phyloP scores from a whole-genome alignment of 352 stramenopile species.

The Phytophthora pisi region DNA sequence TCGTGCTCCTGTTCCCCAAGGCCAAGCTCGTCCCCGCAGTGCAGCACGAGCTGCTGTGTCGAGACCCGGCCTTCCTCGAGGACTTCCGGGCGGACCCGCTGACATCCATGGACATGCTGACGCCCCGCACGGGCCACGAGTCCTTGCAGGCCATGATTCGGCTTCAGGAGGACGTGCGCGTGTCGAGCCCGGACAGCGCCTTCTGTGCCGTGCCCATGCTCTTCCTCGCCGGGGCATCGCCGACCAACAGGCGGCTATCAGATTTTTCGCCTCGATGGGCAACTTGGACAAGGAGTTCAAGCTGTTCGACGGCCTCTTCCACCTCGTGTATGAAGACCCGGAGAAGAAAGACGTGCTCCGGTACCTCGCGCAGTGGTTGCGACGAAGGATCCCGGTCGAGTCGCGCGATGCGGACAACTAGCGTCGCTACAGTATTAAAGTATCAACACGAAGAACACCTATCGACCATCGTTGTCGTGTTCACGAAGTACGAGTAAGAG shows the following conservation, averaged over 20 bases:
- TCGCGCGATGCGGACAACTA: neutral
- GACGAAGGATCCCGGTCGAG: constrained; percentile 31
- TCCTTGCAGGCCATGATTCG: constrained; percentile 42
- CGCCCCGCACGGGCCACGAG: constrained; percentile 39
- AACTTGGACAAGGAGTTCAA: constrained; percentile 70
- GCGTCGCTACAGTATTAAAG: neutral
- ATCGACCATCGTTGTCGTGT: no score
- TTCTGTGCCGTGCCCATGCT: constrained; percentile 38
- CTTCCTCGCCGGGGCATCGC: constrained; percentile 53
- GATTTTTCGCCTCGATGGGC: constrained; percentile 51
- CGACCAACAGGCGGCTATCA: constrained; percentile 44
- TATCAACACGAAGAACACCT: no score
- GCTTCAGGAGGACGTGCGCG: constrained; percentile 37
- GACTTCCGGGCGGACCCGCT: constrained; percentile 45
- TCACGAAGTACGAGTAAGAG: no score
- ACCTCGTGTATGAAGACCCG: constrained; percentile 65
- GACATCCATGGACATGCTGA: constrained; percentile 44
- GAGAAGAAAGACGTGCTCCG: constrained; percentile 56
- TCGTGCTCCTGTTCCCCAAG: constrained; percentile 36
- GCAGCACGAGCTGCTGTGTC: constrained; percentile 41
- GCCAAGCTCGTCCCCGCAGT: constrained; percentile 41
- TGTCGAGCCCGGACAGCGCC: constrained; percentile 24
- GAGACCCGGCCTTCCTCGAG: constrained; percentile 43
- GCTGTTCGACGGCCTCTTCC: constrained; percentile 57
- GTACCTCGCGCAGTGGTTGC: constrained; percentile 49